Evolutionary conservation across 2,329 filamentous ascomycete species (phyloP), one percentile per base, ranked within the genome.

Genomic region (Emmonsia crescens): DNA sequence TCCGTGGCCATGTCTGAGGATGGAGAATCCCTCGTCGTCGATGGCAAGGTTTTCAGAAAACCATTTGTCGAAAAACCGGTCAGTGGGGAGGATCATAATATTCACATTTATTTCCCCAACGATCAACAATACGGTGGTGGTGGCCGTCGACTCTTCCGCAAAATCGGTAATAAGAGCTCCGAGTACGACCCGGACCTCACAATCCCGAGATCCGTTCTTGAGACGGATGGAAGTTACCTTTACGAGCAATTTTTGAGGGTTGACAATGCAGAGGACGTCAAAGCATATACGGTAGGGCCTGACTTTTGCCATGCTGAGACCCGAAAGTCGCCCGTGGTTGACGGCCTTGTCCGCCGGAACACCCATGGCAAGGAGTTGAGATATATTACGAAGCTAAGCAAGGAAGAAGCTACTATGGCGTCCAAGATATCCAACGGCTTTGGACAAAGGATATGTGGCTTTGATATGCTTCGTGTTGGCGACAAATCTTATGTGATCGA

Each of bases 11-110:
- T 99, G 66, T 81, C 94, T n/a, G 92, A 97, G 65, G 87, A 96
- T 67, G 89, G 89, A 33, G 92, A 99, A 71, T 87, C 89, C 4
- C 81, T 99, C 60, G 85, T 88, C 49, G 93, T 99, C 10, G 93
- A 99, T 72, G 94, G 93, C 12, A 81, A 83, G 48, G 75, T 86
- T 3, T 82, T 99, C 54, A 87, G 83, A 68, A 99, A 99, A 72
- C 94, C 94, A 0, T 99, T 99, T 71, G 94, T 99, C 44, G 94
- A 99, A 73, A 99, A 99, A 74, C 94, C 94, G 0, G 92, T 91
- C n/a, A 96, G 90, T 71, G 94, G 94, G 40, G 94, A 99, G 76
- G 93, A 99, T 70, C 94, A 99, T 77, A 99, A 99, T 73, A 96
- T 99, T 69, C 89, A 96, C 76, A 96, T 99, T 61, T 99, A 97